A percentile compares a stretch with the other conserved stretches of the same genome.
These are phyloP conservation scores for Priceomyces fermenticarens DNA, from an alignment of 805 yeast genomes.

Conservation along the genomic window DNA sequence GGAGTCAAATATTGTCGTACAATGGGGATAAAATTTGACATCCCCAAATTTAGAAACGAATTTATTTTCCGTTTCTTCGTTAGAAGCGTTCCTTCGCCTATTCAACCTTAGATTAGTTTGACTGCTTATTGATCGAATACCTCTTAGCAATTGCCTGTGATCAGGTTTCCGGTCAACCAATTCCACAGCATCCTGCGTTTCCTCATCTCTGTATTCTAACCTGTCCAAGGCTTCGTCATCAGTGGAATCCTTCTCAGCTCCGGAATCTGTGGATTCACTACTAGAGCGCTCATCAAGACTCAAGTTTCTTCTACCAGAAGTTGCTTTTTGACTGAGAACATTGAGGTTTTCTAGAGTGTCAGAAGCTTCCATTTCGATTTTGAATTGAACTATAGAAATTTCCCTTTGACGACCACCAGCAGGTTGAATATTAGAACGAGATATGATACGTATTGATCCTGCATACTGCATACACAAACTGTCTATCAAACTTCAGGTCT, in stretches of 20 bases:
- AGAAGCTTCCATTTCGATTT: not conserved
- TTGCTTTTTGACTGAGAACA: not conserved
- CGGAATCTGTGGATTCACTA: too few species aligned
- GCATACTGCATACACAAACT: too few species aligned
- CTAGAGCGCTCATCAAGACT: not conserved
- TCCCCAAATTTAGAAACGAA: conserved; percentile 55
- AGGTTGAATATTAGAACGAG: too few species aligned
- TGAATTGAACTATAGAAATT: too few species aligned
- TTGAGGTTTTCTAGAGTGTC: not conserved
- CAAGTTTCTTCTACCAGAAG: not conserved
- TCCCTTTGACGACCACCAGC: too few species aligned
- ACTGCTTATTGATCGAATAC: not conserved
- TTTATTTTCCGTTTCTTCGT: conserved; percentile 11
- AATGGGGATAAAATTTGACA: conserved; percentile 38
- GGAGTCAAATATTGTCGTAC: conserved; percentile 52
- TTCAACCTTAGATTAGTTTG: conserved; percentile 1
- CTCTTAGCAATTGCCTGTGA: not conserved
- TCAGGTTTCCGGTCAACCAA: not conserved
- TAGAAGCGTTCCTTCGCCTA: conserved; percentile 3
- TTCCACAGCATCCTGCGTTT: too few species aligned
- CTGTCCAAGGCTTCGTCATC: too few species aligned
- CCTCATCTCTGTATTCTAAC: too few species aligned
- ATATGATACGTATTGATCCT: too few species aligned
- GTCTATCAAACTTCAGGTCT: too few species aligned
- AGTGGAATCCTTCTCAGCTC: too few species aligned